phyloP scores from a whole-genome alignment of 140 eudicot species.

The Bidens hawaiensis region DNA sequence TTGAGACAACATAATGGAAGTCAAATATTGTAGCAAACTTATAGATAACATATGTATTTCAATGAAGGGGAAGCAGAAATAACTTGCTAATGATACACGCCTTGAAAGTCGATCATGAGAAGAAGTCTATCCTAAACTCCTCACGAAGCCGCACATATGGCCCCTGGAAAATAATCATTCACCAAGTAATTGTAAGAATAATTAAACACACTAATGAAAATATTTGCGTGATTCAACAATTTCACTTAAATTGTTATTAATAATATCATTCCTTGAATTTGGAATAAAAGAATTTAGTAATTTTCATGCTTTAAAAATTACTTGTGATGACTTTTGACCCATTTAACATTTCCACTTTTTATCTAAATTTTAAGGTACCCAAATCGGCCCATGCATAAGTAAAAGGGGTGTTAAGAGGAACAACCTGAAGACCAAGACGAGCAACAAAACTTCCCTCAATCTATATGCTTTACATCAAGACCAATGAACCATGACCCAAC shows the following conservation, averaged over 20 bases:
- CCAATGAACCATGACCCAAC: conserved; percentile 92
- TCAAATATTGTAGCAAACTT: conserved; percentile 8
- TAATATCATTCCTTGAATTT: not conserved
- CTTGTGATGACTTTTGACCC: not conserved
- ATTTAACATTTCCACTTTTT: not conserved
- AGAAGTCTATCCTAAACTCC: conserved; percentile 3
- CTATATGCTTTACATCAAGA: conserved; percentile 66
- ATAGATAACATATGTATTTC: not conserved
- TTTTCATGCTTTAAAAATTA: not conserved
- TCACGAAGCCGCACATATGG: conserved; percentile 46
- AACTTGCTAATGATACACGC: not conserved
- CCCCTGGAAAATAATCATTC: conserved; percentile 32
- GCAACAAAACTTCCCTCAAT: conserved; percentile 88
- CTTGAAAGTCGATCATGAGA: conserved; percentile 6
- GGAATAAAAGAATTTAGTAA: not conserved
- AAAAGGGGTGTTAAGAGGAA: conserved; percentile 12
- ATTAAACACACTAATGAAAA: not conserved
- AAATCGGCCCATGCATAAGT: not conserved
- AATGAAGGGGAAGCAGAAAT: conserved; percentile 11
- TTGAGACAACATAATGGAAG: not conserved
- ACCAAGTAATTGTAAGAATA: not conserved
- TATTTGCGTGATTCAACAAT: not conserved
- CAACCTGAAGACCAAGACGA: conserved; percentile 84
- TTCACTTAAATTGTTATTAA: not conserved
- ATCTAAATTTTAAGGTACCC: not conserved